Evolutionary conservation across 2,329 filamentous ascomycete species (phyloP), one percentile per base, ranked within the genome.

Genomic region (Verticillium albo-atrum): DNA sequence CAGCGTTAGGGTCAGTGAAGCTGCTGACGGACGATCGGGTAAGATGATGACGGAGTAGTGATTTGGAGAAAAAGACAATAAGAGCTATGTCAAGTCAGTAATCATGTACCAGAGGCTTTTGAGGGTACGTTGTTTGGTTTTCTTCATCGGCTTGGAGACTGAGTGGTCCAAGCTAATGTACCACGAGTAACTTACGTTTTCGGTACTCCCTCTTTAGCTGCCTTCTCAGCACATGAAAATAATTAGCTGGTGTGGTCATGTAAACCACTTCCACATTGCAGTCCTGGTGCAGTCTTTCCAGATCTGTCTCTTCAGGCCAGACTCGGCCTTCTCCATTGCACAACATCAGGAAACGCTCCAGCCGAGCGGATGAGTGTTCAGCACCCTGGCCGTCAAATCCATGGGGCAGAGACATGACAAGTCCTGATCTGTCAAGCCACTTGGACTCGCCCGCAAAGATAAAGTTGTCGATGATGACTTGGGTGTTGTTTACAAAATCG

Each of bases 161-260:
- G n/a, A n/a, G n/a, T n/a, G n/a, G n/a, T n/a, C n/a, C n/a, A n/a
- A n/a, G n/a, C n/a, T n/a, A n/a, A n/a, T n/a, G n/a, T n/a, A n/a
- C n/a, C n/a, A n/a, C n/a, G n/a, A n/a, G n/a, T 47, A 54, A 83
- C 90, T 87, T 83, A 94, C 91, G 95, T 82, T 98, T 99, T 79
- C 95, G 88, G 89, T 98, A 98, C 74, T 98, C 93, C 70, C 95
- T 88, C 83, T 97, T 92, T 87, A 98, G 96, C 80, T 99, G 95
- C 77, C 95, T 87, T 73, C 95, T 90, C 65, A 99, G 85, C 65
- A 94, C 88, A 78, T 99, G 95, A 88, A 99, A 99, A 72, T 96
- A 77, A 77, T 99, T 99, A 64, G 93, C 86, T 27, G 95, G 95
- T 52, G 89, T 90, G n/a, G 94, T 99, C 86, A 96, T 92, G 82